These are phyloP conservation scores for Bryoerythrophyllum caledonicum DNA, from an alignment of 225 moss, liverwort and hornwort species.

Conservation along the genomic window DNA sequence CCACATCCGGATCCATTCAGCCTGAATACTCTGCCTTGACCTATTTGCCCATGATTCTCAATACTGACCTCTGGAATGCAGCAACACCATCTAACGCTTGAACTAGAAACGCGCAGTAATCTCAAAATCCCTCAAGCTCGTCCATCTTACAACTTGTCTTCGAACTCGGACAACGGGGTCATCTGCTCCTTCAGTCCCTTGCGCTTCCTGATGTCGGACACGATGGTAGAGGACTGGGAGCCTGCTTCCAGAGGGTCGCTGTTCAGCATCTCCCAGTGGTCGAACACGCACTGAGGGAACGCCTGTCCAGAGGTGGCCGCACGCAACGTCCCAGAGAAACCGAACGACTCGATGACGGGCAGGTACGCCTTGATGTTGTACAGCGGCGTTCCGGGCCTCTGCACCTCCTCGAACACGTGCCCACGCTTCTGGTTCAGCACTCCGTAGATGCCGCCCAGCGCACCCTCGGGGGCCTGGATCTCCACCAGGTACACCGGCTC, in stretches of 20 bases:
- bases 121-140: background rate
- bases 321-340: conserved; percentile 43
- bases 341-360: conserved; percentile 54
- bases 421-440: conserved; percentile 61
- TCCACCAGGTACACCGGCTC: conserved; percentile 63
- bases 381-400: conserved; percentile 53
- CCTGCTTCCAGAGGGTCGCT: conserved; percentile 34
- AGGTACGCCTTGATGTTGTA: conserved; percentile 59
- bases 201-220: conserved; percentile 43
- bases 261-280: conserved; percentile 57
- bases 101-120: background rate
- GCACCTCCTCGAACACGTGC: conserved; percentile 57
- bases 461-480: conserved; percentile 56
- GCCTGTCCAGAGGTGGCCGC: conserved; percentile 51
- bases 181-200: conserved; percentile 56
- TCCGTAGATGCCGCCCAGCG: conserved; percentile 48
- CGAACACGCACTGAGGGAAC: conserved; percentile 50
- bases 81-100: conserved; percentile 21
- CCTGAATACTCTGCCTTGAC: conserved; percentile 23
- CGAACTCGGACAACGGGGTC: conserved; percentile 45
- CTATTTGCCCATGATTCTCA: conserved; percentile 17
- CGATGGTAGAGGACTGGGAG: conserved; percentile 27
- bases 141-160: conserved; percentile 44
- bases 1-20: conserved; percentile 16
- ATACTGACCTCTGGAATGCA: conserved; percentile 24